phyloP scores from a whole-genome alignment of 169 alveolate genomes.

The Eimeria necatrix region DNA sequence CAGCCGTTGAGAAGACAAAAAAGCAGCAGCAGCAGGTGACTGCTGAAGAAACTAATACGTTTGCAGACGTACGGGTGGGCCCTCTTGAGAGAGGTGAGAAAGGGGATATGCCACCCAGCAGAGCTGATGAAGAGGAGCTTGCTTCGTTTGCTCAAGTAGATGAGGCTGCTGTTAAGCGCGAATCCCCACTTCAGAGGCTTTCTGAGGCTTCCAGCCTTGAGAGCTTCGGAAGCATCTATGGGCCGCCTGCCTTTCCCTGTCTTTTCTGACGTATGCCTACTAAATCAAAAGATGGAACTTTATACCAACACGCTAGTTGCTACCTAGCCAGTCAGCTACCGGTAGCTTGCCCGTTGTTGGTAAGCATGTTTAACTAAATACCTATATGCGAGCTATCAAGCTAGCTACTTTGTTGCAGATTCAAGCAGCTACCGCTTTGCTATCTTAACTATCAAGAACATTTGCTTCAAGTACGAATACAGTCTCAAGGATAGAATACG shows the following conservation, averaged over 20 bases:
- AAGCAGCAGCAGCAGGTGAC: neutral
- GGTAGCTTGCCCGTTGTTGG: too few relatives aligned
- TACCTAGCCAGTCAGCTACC: slow-evolving; percentile 2
- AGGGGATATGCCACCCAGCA: too few relatives aligned
- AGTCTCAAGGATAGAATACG: neutral
- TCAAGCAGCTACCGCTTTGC: too few relatives aligned
- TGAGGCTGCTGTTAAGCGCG: too few relatives aligned
- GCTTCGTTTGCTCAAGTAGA: too few relatives aligned
- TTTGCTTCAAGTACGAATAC: too few relatives aligned
- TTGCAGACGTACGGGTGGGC: too few relatives aligned
- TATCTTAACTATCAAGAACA: too few relatives aligned
- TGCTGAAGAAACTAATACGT: too few relatives aligned
- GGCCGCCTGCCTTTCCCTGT: slow-evolving; percentile 31
- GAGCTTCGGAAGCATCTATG: slow-evolving; percentile 42
- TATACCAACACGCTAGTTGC: neutral
- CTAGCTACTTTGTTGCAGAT: neutral
- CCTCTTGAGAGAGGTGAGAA: too few relatives aligned
- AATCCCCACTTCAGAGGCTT: neutral
- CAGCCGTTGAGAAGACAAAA: neutral
- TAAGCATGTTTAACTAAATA: too few relatives aligned
- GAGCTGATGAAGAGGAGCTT: too few relatives aligned
- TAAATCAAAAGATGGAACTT: neutral
- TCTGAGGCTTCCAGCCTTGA: neutral
- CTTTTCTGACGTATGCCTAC: neutral
- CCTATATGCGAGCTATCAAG: neutral